Conservation (phyloP, 371 early-diverging fungal species). For the Lichtheimia hyalospora region DNA sequence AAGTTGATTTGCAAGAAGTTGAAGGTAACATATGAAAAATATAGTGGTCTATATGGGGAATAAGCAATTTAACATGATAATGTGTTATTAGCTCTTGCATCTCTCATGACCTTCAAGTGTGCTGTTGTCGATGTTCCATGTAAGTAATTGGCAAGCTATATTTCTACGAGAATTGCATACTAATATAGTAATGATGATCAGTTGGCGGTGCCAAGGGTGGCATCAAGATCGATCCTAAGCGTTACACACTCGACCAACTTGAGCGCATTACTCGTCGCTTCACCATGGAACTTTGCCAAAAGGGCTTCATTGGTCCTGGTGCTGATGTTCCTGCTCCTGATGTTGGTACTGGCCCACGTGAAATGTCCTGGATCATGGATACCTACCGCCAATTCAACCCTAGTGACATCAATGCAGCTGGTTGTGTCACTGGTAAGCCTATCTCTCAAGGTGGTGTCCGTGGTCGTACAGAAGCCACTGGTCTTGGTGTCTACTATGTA, state of each 20-base stretch:
- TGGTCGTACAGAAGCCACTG: constrained; percentile 90
- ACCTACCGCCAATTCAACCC: constrained; percentile 89
- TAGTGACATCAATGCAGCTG: constrained; percentile 81
- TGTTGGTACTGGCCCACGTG: constrained; percentile 85
- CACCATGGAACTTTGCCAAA: constrained; percentile 90
- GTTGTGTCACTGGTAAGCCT: constrained; percentile 91
- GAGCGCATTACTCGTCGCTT: constrained; percentile 90
- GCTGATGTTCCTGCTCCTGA: constrained; percentile 92
- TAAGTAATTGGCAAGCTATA: constrained; percentile 32
- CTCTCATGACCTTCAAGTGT: constrained; percentile 91
- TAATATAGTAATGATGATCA: constrained; percentile 2
- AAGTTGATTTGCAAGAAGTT: constrained; percentile 87
- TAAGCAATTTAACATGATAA: not conserved
- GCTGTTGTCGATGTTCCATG: constrained; percentile 92
- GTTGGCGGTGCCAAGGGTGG: constrained; percentile 87
- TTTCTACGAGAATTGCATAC: not conserved
- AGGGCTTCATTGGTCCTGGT: constrained; percentile 86
- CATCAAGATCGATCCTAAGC: constrained; percentile 78
- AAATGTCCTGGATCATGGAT: constrained; percentile 93
- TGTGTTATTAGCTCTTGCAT: constrained; percentile 53
- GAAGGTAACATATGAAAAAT: constrained; percentile 42
- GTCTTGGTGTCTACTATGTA: constrained; percentile 81
- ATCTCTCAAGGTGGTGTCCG: constrained; percentile 87
- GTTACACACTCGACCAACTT: constrained; percentile 75
- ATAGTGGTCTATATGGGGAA: not conserved